Evolutionary conservation across 2,329 filamentous ascomycete species (phyloP).

Genomic region (Metarhizium brunneum): DNA sequence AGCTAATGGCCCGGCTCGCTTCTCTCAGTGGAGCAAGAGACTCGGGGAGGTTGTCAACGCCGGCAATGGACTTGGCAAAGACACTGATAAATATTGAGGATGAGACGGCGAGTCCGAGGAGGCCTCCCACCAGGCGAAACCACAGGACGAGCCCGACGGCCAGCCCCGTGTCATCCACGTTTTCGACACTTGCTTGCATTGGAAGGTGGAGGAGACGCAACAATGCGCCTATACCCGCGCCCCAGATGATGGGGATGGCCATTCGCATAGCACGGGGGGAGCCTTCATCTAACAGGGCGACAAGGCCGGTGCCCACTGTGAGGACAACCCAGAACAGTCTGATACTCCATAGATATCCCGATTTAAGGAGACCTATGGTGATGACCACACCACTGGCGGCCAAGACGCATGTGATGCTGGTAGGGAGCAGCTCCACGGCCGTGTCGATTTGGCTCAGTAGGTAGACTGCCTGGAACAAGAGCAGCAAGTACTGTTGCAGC

Average conservation of each 20-base stretch:
- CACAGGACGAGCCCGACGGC: background rate
- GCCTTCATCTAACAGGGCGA: too few species aligned
- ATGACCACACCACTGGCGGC: background rate
- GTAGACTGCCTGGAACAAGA: conserved; percentile 21
- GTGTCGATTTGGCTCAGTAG: background rate
- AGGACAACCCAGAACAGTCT: too few species aligned
- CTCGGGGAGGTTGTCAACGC: background rate
- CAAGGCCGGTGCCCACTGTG: too few species aligned
- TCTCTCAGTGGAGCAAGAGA: background rate
- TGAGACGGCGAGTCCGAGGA: background rate
- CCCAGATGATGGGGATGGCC: background rate
- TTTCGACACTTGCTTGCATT: background rate
- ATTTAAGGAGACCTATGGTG: too few species aligned
- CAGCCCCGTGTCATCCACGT: background rate
- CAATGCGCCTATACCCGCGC: background rate
- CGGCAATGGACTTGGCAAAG: background rate
- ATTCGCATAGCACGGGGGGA: background rate
- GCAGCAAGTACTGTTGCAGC: conserved; percentile 19
- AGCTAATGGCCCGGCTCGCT: background rate
- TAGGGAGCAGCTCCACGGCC: background rate
- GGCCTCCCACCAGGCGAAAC: background rate
- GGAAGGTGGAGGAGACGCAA: background rate
- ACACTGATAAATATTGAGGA: background rate
- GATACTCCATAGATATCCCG: too few species aligned
- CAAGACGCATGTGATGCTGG: background rate